Base-by-base conservation (phyloP, 169 alveolate genomes). In the Babesia sp. region DNA sequence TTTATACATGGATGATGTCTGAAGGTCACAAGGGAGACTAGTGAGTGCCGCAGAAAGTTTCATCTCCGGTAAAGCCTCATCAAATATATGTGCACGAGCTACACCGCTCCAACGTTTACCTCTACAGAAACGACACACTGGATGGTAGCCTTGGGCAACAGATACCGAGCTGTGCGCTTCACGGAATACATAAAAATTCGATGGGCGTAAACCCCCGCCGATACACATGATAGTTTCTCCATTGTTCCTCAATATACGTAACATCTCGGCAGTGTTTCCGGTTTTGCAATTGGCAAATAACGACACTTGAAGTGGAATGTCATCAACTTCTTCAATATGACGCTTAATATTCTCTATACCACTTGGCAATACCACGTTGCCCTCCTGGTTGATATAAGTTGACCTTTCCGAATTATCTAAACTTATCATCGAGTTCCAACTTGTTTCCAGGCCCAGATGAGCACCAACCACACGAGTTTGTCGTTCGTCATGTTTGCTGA, bases 351-450 rank as follows among this genome's bases (percentile, higher is more conserved):
- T 80, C 44, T 80, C 88, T 24, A 80, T 80, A 1, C 88, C 88
- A 41, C 76, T 80, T 6, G 88, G 88, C 46, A 80, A 51, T 14
- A 80, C 88, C 46, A 69, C 76, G n/a, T 71, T 74, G 1, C 88
- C 88, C 24, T 80, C 88, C 63, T 71, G 88, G 71, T 80, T 80
- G 36, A 80, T 66, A 50, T 46, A 58, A 7, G 82, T 64, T 8
- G 73, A 41, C 44, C 73, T 48, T 53, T 48, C 83, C 9, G 88
- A 80, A 45, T 74, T 51, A 14, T 83, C 70, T 54, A 90, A 71
- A 0, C 91, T 77, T 16, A 91, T 89, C 92, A 89, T 72, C 9
- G 93, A 83, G 77, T 91, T 91, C 94, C 94, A 91, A 20, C 86
- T 84, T 2, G 93, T 89, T 37, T 91, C 95, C 72, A 86, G 68